phyloP scores from a whole-genome alignment of 2,329 filamentous ascomycete species.

The Penicillium aurantiogriseum region DNA sequence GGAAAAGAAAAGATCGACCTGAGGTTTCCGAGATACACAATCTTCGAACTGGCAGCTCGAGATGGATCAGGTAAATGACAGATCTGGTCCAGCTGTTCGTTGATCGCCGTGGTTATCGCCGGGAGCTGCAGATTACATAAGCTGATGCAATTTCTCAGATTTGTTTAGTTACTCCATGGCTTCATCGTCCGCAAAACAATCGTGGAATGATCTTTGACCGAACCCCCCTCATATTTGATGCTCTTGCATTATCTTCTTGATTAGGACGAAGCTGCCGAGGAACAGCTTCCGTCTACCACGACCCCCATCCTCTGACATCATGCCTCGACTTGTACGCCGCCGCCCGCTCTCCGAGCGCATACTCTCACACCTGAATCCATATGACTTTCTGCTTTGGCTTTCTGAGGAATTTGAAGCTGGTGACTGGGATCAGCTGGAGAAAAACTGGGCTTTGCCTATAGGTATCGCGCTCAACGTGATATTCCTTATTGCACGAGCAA shows the following conservation, averaged over 20 bases:
- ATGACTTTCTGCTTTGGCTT: slow-evolving; percentile 85
- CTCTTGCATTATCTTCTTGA: neutral
- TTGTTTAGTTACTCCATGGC: neutral
- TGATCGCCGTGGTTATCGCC: slow-evolving; percentile 24
- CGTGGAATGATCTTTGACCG: neutral
- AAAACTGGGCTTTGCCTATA: slow-evolving; percentile 70
- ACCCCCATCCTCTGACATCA: slow-evolving; percentile 44
- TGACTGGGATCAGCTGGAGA: slow-evolving; percentile 78
- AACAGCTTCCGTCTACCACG: slow-evolving; percentile 15
- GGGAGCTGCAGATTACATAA: slow-evolving; percentile 21
- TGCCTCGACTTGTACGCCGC: slow-evolving; percentile 80
- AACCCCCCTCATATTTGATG: slow-evolving; percentile 10
- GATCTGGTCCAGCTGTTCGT: slow-evolving; percentile 7
- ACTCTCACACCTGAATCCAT: slow-evolving; percentile 75
- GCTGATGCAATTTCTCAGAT: slow-evolving; percentile 19
- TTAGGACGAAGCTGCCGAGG: slow-evolving; percentile 19
- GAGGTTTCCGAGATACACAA: neutral
- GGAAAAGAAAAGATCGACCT: neutral
- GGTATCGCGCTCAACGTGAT: slow-evolving; percentile 74
- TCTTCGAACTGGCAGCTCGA: neutral
- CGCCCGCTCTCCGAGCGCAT: slow-evolving; percentile 78
- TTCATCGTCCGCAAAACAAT: slow-evolving; percentile 6
- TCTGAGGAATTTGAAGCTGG: slow-evolving; percentile 90
- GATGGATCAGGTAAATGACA: slow-evolving; percentile 4
- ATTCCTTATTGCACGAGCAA: slow-evolving; percentile 80